phyloP scores from a whole-genome alignment of 1,284 basidiomycete genomes.

The Boletellus dicymbophilus region DNA sequence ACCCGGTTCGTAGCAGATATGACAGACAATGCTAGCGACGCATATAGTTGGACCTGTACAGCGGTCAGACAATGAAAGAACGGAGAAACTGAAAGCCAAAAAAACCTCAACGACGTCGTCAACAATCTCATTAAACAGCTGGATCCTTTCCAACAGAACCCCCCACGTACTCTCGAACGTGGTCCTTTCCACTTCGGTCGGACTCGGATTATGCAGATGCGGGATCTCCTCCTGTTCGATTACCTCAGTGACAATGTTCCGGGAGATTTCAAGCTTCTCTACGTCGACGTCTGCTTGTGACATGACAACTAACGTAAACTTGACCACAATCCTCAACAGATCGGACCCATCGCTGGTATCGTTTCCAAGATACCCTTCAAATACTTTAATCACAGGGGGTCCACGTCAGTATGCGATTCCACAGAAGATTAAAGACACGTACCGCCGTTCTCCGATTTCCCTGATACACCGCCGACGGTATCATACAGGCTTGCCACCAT shows the following conservation, averaged over 20 bases:
- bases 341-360: not conserved
- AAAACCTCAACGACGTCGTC: not conserved
- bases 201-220: not conserved
- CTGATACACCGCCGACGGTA: not conserved
- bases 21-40: not conserved
- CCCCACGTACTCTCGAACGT: not conserved
- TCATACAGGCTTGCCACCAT: not conserved
- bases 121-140: not conserved
- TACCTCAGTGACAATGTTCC: not conserved
- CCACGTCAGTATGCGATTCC: not conserved
- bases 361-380: not conserved
- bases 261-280: not conserved
- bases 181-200: not conserved
- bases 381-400: not conserved
- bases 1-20: conserved; percentile 1
- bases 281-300: not conserved
- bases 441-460: not conserved
- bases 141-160: not conserved
- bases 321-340: not conserved
- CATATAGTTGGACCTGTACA: not conserved
- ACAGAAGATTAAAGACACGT: not conserved
- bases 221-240: too few species aligned
- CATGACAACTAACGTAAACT: not conserved
- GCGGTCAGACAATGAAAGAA: not conserved
- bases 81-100: not conserved